Conservation (phyloP, 768 basidiomycete genomes). For the Calvatia gigantea region DNA sequence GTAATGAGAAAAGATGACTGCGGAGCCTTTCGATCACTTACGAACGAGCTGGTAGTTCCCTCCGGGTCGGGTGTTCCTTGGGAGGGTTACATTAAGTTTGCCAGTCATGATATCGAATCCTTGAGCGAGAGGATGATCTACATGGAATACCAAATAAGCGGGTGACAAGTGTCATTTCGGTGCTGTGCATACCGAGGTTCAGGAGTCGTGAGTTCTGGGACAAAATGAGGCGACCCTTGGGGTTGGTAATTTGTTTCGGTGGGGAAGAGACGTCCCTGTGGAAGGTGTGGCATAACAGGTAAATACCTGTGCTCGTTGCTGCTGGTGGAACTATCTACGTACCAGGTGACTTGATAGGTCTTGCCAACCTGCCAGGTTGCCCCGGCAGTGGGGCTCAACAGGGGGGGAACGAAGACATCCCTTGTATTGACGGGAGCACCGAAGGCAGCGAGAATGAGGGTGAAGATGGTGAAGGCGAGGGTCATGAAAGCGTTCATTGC, state of each 20-base stretch:
- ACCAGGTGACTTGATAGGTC: conserved; percentile 29
- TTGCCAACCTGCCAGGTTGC: conserved; percentile 28
- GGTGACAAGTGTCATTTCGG: too few species aligned
- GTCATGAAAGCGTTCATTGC: conserved; percentile 15
- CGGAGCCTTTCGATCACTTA: conserved; percentile 24
- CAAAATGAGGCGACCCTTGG: conserved; percentile 35
- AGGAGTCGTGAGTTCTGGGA: conserved; percentile 24
- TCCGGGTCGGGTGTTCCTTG: conserved; percentile 31
- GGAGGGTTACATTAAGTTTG: conserved; percentile 34
- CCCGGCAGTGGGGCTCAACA: conserved; percentile 21
- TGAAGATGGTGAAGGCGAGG: conserved; percentile 21
- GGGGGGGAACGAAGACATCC: conserved; percentile 31
- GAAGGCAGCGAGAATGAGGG: conserved; percentile 22
- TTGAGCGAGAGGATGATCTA: conserved; percentile 34
- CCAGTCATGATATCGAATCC: conserved; percentile 35
- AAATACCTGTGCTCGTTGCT: background rate
- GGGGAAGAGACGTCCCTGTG: conserved; percentile 36
- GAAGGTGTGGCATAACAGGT: background rate
- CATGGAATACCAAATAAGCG: background rate
- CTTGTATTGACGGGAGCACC: conserved; percentile 23
- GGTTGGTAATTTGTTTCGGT: conserved; percentile 40
- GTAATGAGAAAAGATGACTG: conserved; percentile 4
- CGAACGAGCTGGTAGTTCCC: conserved; percentile 40
- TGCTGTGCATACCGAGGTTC: conserved; percentile 27
- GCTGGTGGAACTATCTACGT: conserved; percentile 6